Evolutionary conservation across 2,329 filamentous ascomycete species (phyloP), one percentile per base, ranked within the genome.

Genomic region (Septoria linicola): DNA sequence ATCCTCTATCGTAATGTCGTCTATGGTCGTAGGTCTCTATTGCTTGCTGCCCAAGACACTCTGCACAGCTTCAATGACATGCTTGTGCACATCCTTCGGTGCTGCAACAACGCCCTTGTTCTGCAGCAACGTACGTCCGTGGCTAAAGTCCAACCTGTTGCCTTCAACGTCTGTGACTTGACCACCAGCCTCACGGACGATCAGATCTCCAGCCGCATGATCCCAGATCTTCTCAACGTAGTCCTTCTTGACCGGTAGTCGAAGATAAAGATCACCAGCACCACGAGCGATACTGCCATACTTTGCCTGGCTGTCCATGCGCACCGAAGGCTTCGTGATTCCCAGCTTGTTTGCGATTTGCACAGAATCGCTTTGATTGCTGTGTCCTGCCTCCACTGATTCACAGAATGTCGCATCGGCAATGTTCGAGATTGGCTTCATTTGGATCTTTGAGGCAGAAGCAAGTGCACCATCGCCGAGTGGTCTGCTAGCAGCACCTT

Each of bases 181-280:
- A 41, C 93, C 95, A 44, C 93, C 93, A 2, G 93, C 90, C 73
- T 99, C 95, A 51, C 91, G 80, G 34, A 97, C 93, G 60, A 99
- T 91, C 53, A 99, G 74, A 65, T 96, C 91, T 34, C 93, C 93
- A 10, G 92, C 93, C 14, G 93, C 93, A 70, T 99, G 93, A 68
- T 99, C 93, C 93, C 93, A 99, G 62, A 99, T 99, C 82, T 99
- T 99, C 79, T 99, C 93, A 70, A 95, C 84, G 74, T 99, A 99
- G 47, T 86, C 85, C 62, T 85, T 87, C 68, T 82, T 87, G 21
- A 89, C 86, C 3, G 93, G 93, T 52, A 99, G 75, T 47, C 95
- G 82, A 51, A 99, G 80, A 73, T 99, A 99, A 59, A 99, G 85
- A 67, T 99, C 93, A 42, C 91, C 93, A 4, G 91, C 90, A 39